These are phyloP conservation scores for Globisporangium polare DNA, from an alignment of 352 stramenopile genomes.

Conservation along the genomic window DNA sequence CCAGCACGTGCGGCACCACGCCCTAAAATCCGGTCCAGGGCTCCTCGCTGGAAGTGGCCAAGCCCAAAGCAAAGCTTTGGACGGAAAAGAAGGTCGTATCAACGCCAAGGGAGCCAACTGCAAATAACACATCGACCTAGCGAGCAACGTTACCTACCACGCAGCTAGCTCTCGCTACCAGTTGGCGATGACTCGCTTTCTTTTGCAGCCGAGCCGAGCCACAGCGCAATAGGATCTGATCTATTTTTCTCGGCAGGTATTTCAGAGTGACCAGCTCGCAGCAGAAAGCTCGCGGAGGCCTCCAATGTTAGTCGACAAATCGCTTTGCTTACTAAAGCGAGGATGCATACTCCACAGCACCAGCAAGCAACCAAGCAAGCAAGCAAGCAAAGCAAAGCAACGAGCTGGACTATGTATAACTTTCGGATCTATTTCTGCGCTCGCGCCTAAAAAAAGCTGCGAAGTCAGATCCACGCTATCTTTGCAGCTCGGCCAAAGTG, in stretches of 20 bases:
- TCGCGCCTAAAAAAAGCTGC: constrained; percentile 1
- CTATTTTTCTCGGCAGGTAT: background rate
- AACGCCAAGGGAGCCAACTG: background rate
- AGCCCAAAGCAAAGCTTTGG: background rate
- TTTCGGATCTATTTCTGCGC: background rate
- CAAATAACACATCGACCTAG: background rate
- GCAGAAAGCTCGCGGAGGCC: background rate
- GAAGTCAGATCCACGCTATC: constrained; percentile 5
- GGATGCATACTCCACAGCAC: no score
- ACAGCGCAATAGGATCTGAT: background rate
- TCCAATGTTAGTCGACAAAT: background rate
- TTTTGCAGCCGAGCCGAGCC: background rate
- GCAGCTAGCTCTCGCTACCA: background rate
- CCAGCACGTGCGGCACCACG: background rate
- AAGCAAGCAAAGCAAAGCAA: background rate
- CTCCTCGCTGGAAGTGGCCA: background rate
- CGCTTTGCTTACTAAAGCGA: background rate
- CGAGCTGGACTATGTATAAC: background rate
- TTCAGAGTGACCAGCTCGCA: background rate
- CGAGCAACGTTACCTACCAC: background rate
- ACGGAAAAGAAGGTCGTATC: background rate
- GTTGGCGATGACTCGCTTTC: background rate
- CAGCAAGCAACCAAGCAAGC: background rate
- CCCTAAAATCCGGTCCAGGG: background rate
- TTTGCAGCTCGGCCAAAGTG: background rate